Conservation (phyloP, 345 rosid species). For the Bruguiera gymnorhiza region DNA sequence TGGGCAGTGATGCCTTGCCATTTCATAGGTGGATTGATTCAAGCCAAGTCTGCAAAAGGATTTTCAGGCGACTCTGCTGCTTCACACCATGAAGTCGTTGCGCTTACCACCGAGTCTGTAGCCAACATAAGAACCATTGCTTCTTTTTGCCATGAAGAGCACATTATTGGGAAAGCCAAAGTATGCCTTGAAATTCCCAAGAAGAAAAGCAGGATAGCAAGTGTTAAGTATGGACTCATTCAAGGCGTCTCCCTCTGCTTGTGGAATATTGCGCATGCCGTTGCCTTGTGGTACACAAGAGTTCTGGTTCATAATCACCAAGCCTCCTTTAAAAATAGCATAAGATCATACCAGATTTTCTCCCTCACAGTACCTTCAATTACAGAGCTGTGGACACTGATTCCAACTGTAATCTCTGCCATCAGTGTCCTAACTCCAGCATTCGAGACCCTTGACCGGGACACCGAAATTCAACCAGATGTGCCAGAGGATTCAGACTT, state of each 20-base stretch:
- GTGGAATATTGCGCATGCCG: constrained; percentile 75
- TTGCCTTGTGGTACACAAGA: constrained; percentile 64
- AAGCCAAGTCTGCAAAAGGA: constrained; percentile 66
- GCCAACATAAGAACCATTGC: constrained; percentile 57
- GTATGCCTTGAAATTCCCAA: constrained; percentile 30
- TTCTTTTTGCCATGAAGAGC: constrained; percentile 62
- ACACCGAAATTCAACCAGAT: constrained; percentile 52
- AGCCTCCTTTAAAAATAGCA: constrained; percentile 42
- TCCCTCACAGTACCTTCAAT: constrained; percentile 69
- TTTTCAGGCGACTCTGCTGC: constrained; percentile 55
- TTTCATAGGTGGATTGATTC: constrained; percentile 68
- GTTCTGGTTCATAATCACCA: constrained; percentile 31
- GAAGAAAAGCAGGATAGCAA: constrained; percentile 38
- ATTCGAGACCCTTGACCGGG: constrained; percentile 50
- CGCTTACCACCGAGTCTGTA: constrained; percentile 54
- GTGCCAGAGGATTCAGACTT: constrained; percentile 18
- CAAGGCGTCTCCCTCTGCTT: constrained; percentile 60
- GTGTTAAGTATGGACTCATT: constrained; percentile 54
- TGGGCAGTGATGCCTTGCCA: constrained; percentile 89
- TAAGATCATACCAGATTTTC: constrained; percentile 65
- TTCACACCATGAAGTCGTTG: constrained; percentile 38
- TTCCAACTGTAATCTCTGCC: constrained; percentile 55
- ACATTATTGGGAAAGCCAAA: constrained; percentile 43
- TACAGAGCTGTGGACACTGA: constrained; percentile 64
- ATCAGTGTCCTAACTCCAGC: constrained; percentile 48